phyloP scores from a whole-genome alignment of 78 protist genomes.

The Neovahlkampfia damariscottae region DNA sequence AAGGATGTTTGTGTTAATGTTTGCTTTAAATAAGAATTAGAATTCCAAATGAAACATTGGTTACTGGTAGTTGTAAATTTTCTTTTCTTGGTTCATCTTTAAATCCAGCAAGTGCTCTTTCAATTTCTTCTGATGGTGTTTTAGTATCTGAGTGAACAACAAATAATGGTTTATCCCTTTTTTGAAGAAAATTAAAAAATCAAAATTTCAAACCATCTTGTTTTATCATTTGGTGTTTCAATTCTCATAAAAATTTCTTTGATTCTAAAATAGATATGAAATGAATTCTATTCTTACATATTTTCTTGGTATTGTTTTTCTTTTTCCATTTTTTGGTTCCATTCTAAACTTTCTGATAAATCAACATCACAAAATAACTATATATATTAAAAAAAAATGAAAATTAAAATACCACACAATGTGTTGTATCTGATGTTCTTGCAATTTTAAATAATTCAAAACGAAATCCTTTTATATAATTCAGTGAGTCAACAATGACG shows the following conservation, averaged over 20 bases:
- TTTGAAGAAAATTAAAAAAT: no score
- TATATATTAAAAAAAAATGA: no score
- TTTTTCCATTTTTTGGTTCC: background rate
- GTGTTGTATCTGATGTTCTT: conserved; percentile 35
- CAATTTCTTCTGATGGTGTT: background rate
- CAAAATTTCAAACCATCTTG: no score
- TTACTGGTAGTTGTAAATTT: no score
- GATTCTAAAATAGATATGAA: no score
- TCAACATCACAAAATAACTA: conserved; percentile 11
- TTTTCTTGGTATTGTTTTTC: background rate
- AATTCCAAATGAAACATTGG: no score
- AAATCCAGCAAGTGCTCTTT: no score
- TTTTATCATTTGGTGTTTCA: no score
- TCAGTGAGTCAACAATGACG: conserved; percentile 52
- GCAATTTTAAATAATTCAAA: conserved; percentile 62
- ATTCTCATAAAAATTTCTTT: no score
- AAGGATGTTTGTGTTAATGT: background rate
- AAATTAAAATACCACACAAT: conserved; percentile 38
- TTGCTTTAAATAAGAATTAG: no score
- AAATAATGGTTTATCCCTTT: conserved; percentile 1
- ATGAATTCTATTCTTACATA: no score
- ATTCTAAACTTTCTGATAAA: background rate
- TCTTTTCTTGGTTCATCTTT: no score
- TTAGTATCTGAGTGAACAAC: background rate
- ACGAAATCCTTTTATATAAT: conserved; percentile 72